Evolutionary conservation across 257 asterid genomes (phyloP), one percentile per base, ranked within the genome.

Genomic region (Apocynum venetum): DNA sequence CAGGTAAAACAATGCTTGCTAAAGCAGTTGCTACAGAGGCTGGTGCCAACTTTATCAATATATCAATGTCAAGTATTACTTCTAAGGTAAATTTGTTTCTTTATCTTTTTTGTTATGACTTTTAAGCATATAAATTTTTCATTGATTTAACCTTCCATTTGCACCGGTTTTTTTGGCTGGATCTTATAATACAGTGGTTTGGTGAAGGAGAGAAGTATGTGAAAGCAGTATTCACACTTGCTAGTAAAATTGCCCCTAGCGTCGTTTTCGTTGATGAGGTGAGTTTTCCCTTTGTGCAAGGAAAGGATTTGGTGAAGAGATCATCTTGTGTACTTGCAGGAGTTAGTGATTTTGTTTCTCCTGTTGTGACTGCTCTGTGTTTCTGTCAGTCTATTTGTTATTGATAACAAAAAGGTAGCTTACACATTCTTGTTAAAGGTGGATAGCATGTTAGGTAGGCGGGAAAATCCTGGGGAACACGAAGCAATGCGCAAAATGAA

Each of bases 401-500:
- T 52, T 10, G 53, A 20, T 43, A 68, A 68, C 53, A 68, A 48
- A 65, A 57, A 81, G 15, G 20, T 53, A 53, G 38, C 41, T 51
- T 72, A 25, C 31, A 0, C 59, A 9, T 53, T 14, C 8, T 51
- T 73, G 51, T 38, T 73, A 17, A 53, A 93, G 99, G 99, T 91
- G 79, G 99, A 95, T 77, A 93, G 99, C 88, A 87, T 95, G 99
- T 84, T 95, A 83, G 97, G 99, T 35, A 86, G 98, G 61, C 88
- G 98, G 86, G 97, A 91, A 85, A 93, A 87, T 80, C 92, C 98
- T 1, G 97, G 96, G 77, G 99, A 95, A 82, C 96, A 95, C 13
- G 98, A 94, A 83, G 96, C 96, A 61, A 95, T 93, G 96, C 96
- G 98, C 82, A 91, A 91, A 85, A 95, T 95, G 98, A 95, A 95